phyloP scores from a whole-genome alignment of 176 grass and related monocot species.

The Typha latifolia region DNA sequence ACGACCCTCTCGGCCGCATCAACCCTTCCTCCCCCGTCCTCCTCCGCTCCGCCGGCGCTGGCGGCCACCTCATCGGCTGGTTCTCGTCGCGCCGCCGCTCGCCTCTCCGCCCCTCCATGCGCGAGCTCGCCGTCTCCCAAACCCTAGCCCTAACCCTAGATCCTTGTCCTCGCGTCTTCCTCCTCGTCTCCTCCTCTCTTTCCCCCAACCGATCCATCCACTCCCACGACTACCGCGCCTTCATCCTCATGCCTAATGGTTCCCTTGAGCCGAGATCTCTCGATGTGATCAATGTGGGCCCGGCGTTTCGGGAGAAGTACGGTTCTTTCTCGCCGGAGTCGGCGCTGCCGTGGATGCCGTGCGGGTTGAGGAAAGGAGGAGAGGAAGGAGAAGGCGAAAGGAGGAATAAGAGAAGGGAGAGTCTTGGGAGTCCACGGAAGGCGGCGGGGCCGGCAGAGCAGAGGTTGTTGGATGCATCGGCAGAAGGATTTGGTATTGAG shows the following conservation, averaged over 20 bases:
- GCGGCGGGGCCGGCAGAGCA: conserved; percentile 18
- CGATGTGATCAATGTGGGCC: conserved; percentile 38
- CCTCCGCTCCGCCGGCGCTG: neutral
- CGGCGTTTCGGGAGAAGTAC: conserved; percentile 47
- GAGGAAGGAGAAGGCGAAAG: neutral
- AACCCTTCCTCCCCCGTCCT: neutral
- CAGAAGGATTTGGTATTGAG: conserved; percentile 31
- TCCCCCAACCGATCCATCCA: conserved; percentile 25
- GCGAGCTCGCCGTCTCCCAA: conserved; percentile 33
- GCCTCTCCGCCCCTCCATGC: conserved; percentile 44
- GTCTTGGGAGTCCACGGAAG: too few species aligned
- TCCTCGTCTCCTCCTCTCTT: conserved; percentile 33
- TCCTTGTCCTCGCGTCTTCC: conserved; percentile 28
- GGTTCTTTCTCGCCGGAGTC: conserved; percentile 38
- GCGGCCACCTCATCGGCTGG: conserved; percentile 32
- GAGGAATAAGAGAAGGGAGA: conserved; percentile 3
- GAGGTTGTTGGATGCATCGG: conserved; percentile 27
- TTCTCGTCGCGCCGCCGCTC: conserved; percentile 56
- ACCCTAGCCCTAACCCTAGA: conserved; percentile 23
- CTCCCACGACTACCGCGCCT: conserved; percentile 23
- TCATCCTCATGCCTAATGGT: conserved; percentile 6
- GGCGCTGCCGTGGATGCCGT: conserved; percentile 29
- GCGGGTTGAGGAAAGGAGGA: conserved; percentile 3
- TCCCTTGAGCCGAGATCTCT: conserved; percentile 25
- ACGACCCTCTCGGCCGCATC: conserved; percentile 35